Evolutionary conservation across 352 stramenopile genomes (phyloP), one percentile per base, ranked within the genome.

Genomic region (Globisporangium paddicum): DNA sequence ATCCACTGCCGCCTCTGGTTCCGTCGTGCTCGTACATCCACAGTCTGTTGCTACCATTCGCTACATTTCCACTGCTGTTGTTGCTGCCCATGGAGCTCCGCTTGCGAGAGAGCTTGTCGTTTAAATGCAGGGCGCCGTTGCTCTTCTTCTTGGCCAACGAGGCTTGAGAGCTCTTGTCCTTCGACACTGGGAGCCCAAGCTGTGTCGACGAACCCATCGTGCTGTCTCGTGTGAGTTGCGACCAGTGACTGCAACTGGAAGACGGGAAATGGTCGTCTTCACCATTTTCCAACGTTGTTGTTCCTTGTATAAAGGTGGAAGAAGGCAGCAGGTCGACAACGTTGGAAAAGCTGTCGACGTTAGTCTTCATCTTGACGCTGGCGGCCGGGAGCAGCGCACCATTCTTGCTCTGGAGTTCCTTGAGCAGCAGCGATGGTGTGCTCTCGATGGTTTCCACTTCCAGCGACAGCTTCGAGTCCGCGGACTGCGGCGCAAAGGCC

Each of bases 271-370:
- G 28, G n/a, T 26, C n/a, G 25, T 55, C 25, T 5, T 41, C 37
- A 21, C 16, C 16, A 44, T 44, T 11, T 19, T 19, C 37, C 2
- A 21, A 19, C 4, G 16, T 2, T 21, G 8, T 44, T 41, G 35
- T 14, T 37, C 5, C 35, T 41, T 13, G 11, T n/a, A 16, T n/a
- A 16, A 13, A 41, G 35, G 35, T n/a, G 14, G 37, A 44, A 4
- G 37, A 23, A 4, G 47, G n/a, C 28, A 23, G 16, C 46, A 57
- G 3, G 13, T 82, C 68, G 1, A 62, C 18, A 13, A 85, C 64
- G 14, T 51, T 64, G 1, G 73, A 74, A 44, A 85, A 85, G 7
- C 55, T 77, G 42, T 82, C 71, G 11, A 82, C 48, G n/a, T 77
- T 82, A 0, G 71, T 71, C 47, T 80, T 80, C 56, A 69, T 63